These are phyloP conservation scores for Boletus sp. DNA, from an alignment of 768 basidiomycete genomes.

Conservation along the genomic window DNA sequence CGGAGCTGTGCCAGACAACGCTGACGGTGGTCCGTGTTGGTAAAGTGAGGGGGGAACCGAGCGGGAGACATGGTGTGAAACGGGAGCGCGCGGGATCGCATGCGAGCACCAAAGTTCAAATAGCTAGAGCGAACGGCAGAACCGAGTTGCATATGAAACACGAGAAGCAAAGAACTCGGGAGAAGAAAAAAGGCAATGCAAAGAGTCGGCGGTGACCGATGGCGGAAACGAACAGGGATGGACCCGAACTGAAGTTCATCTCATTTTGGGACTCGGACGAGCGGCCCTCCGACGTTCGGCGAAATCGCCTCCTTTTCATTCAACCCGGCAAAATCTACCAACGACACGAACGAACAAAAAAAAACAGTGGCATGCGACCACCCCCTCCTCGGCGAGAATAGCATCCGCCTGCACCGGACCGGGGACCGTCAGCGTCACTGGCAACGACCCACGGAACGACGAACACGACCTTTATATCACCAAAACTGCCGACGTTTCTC, in stretches of 20 bases:
- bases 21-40: conserved; percentile 50
- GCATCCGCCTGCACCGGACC: too few relatives aligned
- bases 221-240: not conserved
- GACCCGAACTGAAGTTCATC: too few relatives aligned
- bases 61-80: conserved; percentile 30
- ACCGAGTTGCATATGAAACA: conserved; percentile 8
- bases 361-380: too few relatives aligned
- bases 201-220: not conserved
- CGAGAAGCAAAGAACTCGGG: not conserved
- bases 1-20: conserved; percentile 58
- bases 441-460: not conserved
- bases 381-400: too few relatives aligned
- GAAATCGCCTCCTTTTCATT: too few relatives aligned
- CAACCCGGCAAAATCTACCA: too few relatives aligned
- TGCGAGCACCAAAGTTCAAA: too few relatives aligned
- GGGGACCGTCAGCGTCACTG: too few relatives aligned
- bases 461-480: conserved; percentile 39
- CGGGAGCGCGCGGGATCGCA: not conserved
- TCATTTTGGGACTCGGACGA: too few relatives aligned
- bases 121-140: not conserved
- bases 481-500: conserved; percentile 70
- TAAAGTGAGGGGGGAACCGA: conserved; percentile 49
- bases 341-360: too few relatives aligned
- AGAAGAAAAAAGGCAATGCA: not conserved
- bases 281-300: too few relatives aligned